phyloP scores from a whole-genome alignment of 371 early-diverging fungal genomes.

The Saksenaea vasiformis region DNA sequence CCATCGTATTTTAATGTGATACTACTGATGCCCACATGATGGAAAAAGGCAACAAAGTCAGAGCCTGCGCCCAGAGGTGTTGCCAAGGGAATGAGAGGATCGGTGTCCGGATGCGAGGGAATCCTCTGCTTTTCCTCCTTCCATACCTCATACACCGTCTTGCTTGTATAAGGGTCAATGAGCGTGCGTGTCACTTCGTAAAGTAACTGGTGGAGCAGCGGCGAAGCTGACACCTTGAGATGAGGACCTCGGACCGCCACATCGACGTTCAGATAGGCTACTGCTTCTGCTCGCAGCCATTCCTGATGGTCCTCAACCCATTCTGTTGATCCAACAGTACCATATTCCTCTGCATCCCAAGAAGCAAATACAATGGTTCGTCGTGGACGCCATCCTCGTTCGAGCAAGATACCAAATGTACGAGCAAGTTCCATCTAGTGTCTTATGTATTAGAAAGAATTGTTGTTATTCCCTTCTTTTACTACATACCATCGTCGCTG shows the following conservation, averaged over 20 bases:
- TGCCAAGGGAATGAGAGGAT: constrained; percentile 16
- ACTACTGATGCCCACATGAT: constrained; percentile 55
- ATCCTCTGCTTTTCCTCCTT: not conserved
- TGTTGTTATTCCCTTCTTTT: not conserved
- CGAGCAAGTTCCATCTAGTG: constrained; percentile 59
- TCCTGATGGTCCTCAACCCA: constrained; percentile 67
- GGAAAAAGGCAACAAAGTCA: constrained; percentile 54
- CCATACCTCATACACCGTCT: constrained; percentile 59
- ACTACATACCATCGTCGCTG: constrained; percentile 52
- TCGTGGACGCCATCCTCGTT: constrained; percentile 68
- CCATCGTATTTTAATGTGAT: constrained; percentile 47
- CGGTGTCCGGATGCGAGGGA: not conserved
- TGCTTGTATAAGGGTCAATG: constrained; percentile 48
- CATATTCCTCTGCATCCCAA: constrained; percentile 75
- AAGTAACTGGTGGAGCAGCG: constrained; percentile 49
- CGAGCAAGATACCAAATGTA: constrained; percentile 52
- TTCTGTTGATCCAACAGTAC: constrained; percentile 68
- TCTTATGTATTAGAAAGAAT: not conserved
- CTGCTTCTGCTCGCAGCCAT: constrained; percentile 53
- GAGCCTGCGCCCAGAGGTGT: constrained; percentile 47
- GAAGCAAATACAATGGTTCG: constrained; percentile 66
- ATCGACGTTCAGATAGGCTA: constrained; percentile 67
- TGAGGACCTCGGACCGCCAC: constrained; percentile 51
- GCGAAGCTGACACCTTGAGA: constrained; percentile 56
- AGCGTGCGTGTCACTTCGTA: constrained; percentile 53